Evolutionary conservation across 2,329 filamentous ascomycete genomes (phyloP), one percentile per base, ranked within the genome.

Genomic region (Penicillium aurantiogriseum): DNA sequence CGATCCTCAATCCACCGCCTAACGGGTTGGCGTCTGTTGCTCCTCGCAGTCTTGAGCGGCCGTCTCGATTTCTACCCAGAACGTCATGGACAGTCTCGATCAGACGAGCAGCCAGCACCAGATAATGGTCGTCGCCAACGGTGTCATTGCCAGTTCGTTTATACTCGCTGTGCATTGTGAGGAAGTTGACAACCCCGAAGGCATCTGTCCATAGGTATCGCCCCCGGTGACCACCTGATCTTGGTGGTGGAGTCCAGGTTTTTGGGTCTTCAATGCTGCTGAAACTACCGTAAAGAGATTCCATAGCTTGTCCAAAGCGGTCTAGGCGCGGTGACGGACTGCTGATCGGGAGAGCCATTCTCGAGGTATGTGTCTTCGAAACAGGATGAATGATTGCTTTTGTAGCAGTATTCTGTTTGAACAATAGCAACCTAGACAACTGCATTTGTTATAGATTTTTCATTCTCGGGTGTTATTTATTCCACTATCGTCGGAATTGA

Each of bases 181-280:
- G 68, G 60, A 86, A 79, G 66, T 85, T 85, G 57, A 86, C 63
- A 8, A 86, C 80, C 4, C 83, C 84, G 63, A 85, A 85, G 1
- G 83, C 82, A 61, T 86, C 84, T 0, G 82, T 85, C 84, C 83
- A 85, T 23, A 86, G 76, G 64, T 85, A 85, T 17, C 84, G 79
- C 21, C 83, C 83, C n/a, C 74, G 75, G 62, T 85, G 81, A 11
- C 83, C 83, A 7, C 81, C 82, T 0, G 81, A 78, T 29, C 75
- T 77, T 1, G 76, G 76, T 0, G 82, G 82, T 2, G 81, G 81
- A 1, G 56, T 74, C 83, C 83, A 85, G 5, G 61, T 53, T 7
- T 61, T 51, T 1, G 74, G 70, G 38, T 72, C 65, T 10, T 57
- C 39, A 47, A 77, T 68, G 11, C 58, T 56, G 51, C 63, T 62